These are phyloP conservation scores for Gaeumannomyces sp. DNA, from an alignment of 2,329 filamentous ascomycete species.

Conservation along the genomic window DNA sequence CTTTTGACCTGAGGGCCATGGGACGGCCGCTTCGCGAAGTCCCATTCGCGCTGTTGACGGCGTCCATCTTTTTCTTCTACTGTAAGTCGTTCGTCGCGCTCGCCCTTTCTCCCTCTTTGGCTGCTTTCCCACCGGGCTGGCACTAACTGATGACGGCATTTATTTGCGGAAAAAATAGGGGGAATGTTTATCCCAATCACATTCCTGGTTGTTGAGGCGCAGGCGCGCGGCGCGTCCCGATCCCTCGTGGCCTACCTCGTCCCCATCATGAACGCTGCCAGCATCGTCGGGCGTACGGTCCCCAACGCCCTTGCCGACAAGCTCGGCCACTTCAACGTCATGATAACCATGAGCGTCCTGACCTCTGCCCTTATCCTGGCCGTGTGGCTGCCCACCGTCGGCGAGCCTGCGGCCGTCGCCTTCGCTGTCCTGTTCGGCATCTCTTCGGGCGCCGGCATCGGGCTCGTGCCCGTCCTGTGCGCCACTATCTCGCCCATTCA, in stretches of 20 bases:
- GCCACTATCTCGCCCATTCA: conserved; percentile 48
- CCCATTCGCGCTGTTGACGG: too few species aligned
- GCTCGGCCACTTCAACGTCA: conserved; percentile 34
- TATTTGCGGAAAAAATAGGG: too few species aligned
- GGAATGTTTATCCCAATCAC: conserved; percentile 20
- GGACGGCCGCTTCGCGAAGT: conserved; percentile 1
- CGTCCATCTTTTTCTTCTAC: too few species aligned
- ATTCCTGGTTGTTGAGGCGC: conserved; percentile 20
- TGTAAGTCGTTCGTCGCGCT: conserved; percentile 14
- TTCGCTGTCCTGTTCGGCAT: conserved; percentile 37
- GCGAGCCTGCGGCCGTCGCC: conserved; percentile 25
- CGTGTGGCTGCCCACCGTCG: conserved; percentile 35
- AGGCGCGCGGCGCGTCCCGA: conserved; percentile 15
- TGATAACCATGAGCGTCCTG: conserved; percentile 38
- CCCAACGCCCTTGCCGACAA: conserved; percentile 25
- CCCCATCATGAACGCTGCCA: conserved; percentile 22
- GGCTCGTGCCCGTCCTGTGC: conserved; percentile 31
- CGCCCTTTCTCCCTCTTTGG: conserved; percentile 20
- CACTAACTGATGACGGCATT: too few species aligned
- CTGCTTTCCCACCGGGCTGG: background rate
- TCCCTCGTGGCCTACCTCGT: conserved; percentile 20
- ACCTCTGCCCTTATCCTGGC: conserved; percentile 31
- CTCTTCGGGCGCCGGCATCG: conserved; percentile 35
- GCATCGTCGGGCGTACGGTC: conserved; percentile 29
- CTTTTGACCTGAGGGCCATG: too few species aligned